Evolutionary conservation across 2,329 filamentous ascomycete genomes (phyloP).

Genomic region (Escovopsis sp.): DNA sequence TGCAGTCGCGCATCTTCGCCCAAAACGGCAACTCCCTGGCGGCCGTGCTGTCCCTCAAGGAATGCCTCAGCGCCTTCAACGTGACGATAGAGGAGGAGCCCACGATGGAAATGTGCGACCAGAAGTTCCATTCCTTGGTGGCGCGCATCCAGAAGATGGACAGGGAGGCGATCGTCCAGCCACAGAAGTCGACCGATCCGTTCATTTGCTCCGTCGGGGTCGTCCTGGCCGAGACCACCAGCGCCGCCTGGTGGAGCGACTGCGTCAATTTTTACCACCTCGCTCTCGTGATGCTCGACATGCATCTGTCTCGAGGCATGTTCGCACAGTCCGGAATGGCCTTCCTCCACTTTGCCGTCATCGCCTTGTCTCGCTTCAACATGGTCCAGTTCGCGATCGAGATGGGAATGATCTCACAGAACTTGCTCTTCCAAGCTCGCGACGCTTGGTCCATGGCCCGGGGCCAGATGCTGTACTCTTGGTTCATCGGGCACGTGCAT

Average conservation of each 20-base stretch:
- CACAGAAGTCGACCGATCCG: conserved; percentile 30
- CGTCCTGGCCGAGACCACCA: conserved; percentile 53
- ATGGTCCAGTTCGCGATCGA: conserved; percentile 54
- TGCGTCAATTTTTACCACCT: conserved; percentile 57
- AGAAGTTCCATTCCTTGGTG: conserved; percentile 51
- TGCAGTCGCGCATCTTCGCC: conserved; percentile 65
- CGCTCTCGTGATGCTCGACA: conserved; percentile 48
- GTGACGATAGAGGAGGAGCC: conserved; percentile 49
- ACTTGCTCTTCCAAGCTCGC: conserved; percentile 46
- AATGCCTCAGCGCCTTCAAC: conserved; percentile 55
- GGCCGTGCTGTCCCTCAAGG: conserved; percentile 55
- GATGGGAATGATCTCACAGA: conserved; percentile 45
- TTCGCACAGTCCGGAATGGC: conserved; percentile 55
- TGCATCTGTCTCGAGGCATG: conserved; percentile 46
- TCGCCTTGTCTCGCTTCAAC: conserved; percentile 54
- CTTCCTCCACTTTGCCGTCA: conserved; percentile 52
- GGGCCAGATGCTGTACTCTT: conserved; percentile 52
- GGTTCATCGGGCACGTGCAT: conserved; percentile 57
- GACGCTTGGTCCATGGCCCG: conserved; percentile 52
- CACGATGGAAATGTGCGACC: conserved; percentile 63
- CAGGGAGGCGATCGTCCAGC: conserved; percentile 27
- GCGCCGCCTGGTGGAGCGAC: conserved; percentile 60
- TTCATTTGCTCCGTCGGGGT: conserved; percentile 49
- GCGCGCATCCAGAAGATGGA: conserved; percentile 44
- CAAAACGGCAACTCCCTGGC: conserved; percentile 55